Evolutionary conservation across 768 basidiomycete genomes (phyloP), one percentile per base, ranked within the genome.

Genomic region (Cubamyces lactineus): DNA sequence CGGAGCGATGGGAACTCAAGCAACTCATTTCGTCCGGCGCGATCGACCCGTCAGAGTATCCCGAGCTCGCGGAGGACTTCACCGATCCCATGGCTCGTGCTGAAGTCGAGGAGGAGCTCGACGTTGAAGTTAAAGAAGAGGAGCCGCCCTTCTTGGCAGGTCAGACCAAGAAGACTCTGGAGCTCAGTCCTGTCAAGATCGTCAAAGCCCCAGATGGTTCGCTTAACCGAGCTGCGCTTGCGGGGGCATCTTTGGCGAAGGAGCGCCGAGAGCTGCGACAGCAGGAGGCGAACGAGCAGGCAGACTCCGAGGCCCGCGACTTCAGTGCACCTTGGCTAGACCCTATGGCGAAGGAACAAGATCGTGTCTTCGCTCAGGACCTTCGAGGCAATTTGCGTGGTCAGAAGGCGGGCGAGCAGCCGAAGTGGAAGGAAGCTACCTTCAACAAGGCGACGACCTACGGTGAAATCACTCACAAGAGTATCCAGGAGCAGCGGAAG

Each of bases 1-100:
- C 97, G 1, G 97, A 99, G 75, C 87, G 97, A 28, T 99, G 97
- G 95, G 97, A 99, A 78, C 96, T 99, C 76, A 98, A 98, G 75
- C 97, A 98, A 73, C 85, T 99, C 59, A 97, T 98, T 57, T 92
- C 97, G 0, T 97, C 95, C 30, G 97, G 97, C 45, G 92, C 88
- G 16, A 84, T 98, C 57, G 87, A 88, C 65, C 90, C 96, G 12
- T 89, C 95, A 4, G 97, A 98, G 73, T 96, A 96, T 69, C 95
- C 94, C 2, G 92, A 96, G 30, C 79, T 97, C 53, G 92, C 96
- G 65, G 94, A 95, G 68, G 92, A 94, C 61, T 85, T 90, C 71
- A 83, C 75, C 56, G 88, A 92, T 69, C 87, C 90, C 1, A 80
- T 85, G 70, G 87, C 87, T 21, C 87, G 87, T 49, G 88, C 88